Conservation (phyloP, 371 early-diverging fungal genomes). For the Circinella minor region DNA sequence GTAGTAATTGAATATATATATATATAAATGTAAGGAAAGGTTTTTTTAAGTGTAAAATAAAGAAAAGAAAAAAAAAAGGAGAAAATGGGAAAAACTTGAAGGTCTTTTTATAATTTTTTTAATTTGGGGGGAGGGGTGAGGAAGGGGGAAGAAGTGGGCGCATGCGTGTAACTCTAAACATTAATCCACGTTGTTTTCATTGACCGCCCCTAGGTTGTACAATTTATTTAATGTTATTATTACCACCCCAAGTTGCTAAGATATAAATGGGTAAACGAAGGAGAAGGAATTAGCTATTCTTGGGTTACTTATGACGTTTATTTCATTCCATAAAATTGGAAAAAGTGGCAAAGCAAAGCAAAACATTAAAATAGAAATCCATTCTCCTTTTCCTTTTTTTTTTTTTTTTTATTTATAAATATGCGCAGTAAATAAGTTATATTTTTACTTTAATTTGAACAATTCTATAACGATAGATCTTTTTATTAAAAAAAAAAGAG, state of each 20-base stretch:
- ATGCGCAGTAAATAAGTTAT: too few relatives aligned
- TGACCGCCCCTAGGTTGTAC: background rate
- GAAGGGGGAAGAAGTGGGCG: background rate
- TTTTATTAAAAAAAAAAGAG: too few relatives aligned
- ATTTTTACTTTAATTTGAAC: too few relatives aligned
- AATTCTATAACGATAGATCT: too few relatives aligned
- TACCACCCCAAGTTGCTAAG: background rate
- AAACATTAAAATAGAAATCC: too few relatives aligned
- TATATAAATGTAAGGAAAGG: background rate
- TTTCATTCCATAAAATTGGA: background rate
- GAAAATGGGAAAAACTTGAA: background rate
- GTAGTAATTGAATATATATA: background rate
- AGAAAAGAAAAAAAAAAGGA: background rate
- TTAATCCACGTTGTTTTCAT: conserved; percentile 1
- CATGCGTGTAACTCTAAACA: background rate
- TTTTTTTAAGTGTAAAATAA: background rate
- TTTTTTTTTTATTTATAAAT: too few relatives aligned
- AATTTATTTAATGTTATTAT: background rate
- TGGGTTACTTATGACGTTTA: background rate
- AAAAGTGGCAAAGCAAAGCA: too few relatives aligned
- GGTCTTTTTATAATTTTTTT: background rate
- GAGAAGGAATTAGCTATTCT: too few relatives aligned
- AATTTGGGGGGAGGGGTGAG: background rate
- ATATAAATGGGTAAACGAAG: too few relatives aligned
- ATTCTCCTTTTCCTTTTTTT: too few relatives aligned